Percentiles rank a stretch among this genome's conserved stretches.
phyloP scores from a whole-genome alignment of 2,329 filamentous ascomycete genomes.

The Domatiomyces catenatus region DNA sequence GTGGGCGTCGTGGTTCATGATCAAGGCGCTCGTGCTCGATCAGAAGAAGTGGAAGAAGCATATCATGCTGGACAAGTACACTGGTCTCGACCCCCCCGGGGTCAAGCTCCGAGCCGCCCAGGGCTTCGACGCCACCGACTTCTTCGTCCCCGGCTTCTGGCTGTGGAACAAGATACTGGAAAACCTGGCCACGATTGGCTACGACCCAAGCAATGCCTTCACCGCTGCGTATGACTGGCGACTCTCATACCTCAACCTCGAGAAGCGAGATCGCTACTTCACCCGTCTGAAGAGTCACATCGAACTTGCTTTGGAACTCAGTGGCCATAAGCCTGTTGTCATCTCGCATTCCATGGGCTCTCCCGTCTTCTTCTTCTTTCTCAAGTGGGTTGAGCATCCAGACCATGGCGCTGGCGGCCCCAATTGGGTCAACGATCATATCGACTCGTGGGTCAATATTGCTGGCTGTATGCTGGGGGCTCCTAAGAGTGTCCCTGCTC shows the following conservation, averaged over 20 bases:
- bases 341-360: constrained; percentile 96
- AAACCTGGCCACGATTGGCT: constrained; percentile 88
- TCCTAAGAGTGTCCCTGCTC: constrained; percentile 74
- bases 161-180: constrained; percentile 99
- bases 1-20: constrained; percentile 99
- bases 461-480: constrained; percentile 96
- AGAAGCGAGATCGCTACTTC: constrained; percentile 85
- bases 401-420: constrained; percentile 66
- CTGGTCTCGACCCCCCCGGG: constrained; percentile 75
- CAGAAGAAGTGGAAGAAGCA: constrained; percentile 91
- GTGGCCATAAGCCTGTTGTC: constrained; percentile 65
- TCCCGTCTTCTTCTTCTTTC: constrained; percentile 71
- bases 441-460: constrained; percentile 97
- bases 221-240: constrained; percentile 78
- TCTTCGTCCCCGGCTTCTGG: constrained; percentile 73
- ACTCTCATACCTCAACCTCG: constrained; percentile 75
- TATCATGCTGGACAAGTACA: constrained; percentile 88
- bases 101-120: constrained; percentile 87
- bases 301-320: constrained; percentile 61
- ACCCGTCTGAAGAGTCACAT: constrained; percentile 79
- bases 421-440: constrained; percentile 75
- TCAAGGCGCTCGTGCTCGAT: constrained; percentile 82
- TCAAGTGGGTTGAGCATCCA: constrained; percentile 66
- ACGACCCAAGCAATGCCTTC: constrained; percentile 66
- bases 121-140: constrained; percentile 94